Conservation (phyloP, 2,329 filamentous ascomycete species). For the Aspergillus bombycis region DNA sequence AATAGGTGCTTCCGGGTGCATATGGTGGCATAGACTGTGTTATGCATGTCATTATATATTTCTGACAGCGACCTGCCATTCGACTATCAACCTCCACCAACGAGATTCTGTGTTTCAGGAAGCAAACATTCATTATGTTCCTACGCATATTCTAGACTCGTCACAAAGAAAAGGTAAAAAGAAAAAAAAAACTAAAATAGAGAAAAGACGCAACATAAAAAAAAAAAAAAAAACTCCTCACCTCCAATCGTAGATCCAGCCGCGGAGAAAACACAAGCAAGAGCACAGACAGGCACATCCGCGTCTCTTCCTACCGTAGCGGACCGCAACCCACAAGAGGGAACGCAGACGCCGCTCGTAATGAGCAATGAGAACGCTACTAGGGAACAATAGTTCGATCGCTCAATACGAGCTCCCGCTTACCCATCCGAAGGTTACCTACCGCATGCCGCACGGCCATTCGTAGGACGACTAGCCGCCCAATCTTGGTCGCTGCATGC, state of each 20-base stretch:
- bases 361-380: not conserved
- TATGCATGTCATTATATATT: not conserved
- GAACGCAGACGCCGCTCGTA: not conserved
- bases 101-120: not conserved
- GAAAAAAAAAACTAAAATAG: not conserved
- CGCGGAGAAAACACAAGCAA: not conserved
- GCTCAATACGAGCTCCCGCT: not conserved
- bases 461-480: not conserved
- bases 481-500: conserved; percentile 3
- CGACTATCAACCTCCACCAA: too few species aligned
- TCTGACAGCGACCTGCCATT: not conserved
- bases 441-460: not conserved
- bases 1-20: not conserved
- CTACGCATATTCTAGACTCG: too few species aligned
- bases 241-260: too few species aligned
- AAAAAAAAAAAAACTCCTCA: too few species aligned
- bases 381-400: too few species aligned
- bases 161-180: not conserved
- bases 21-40: not conserved
- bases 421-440: too few species aligned
- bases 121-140: not conserved
- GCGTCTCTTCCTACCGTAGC: not conserved
- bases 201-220: too few species aligned
- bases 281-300: conserved; percentile 11
- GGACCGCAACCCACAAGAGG: not conserved